Base-by-base conservation (phyloP, 345 rosid genomes). In the Camelina hispida region DNA sequence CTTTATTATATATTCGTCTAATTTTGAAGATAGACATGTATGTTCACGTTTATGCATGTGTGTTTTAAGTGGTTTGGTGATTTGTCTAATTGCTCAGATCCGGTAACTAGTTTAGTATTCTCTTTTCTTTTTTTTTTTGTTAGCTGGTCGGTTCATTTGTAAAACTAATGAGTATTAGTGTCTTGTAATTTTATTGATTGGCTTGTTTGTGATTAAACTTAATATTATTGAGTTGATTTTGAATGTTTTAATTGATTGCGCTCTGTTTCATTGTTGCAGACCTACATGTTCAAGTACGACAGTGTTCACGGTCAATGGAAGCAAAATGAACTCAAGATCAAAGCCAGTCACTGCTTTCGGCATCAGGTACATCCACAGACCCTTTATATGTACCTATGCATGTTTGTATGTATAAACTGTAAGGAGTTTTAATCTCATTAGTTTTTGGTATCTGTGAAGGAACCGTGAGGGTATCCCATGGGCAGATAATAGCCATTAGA, bases 391-490 rank as follows among this genome's bases (percentile, higher is more conserved):
- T 25, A 23, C 14, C n/a, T 0, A 0, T 54, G 7, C 23, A n/a
- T 76, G 7, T 35, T 0, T 32, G 23, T 22, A 22, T 58, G 9
- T 9, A 9, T 13, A 22, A 22, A 22, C 13, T 44, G 3, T 58
- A 34, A 20, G 14, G 16, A 20, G n/a, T 47, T 61, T 14, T 8
- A 22, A 37, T 57, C 16, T 65, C 51, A 68, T 9, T 7, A 18
- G 14, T 59, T 15, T 3, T 61, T 52, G 3, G 23, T 30, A 11
- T 37, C 15, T 56, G 15, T 68, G 57, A 35, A 93, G 97, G 82
- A 93, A 93, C 81, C 96, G 94, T 3, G 97, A 93, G 84, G 97
- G 91, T 84, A 93, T 91, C 28, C 96, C 97, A 47, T 93, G 97
- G 97, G 96, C 61, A 22, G 23, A 22, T 22, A 22, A 90, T 95